Conservation (phyloP, 805 yeast genomes). For the Kodamaea hsintzibuensis region DNA sequence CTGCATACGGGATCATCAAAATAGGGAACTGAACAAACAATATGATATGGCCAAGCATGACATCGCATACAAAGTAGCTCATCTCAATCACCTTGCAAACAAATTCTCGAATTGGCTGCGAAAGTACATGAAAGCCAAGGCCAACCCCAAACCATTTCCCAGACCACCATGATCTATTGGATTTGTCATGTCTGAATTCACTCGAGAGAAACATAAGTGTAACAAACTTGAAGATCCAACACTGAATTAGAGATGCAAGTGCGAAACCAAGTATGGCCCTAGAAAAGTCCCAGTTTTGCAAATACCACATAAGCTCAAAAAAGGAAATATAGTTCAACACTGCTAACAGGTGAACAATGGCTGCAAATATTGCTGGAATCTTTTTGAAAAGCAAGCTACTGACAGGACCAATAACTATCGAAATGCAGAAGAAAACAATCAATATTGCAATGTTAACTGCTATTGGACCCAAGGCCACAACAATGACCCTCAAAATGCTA, state of each 20-base stretch:
- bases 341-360: conserved; percentile 53
- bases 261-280: conserved; percentile 63
- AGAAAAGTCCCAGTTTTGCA: conserved; percentile 67
- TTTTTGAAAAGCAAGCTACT: conserved; percentile 41
- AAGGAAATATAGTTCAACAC: conserved; percentile 53
- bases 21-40: conserved; percentile 61
- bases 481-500: conserved; percentile 42
- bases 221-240: conserved; percentile 52
- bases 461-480: conserved; percentile 52
- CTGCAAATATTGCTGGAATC: conserved; percentile 57
- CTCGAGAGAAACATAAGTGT: conserved; percentile 55
- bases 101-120: conserved; percentile 67
- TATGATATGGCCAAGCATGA: conserved; percentile 57
- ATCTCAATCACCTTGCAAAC: conserved; percentile 64
- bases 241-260: conserved; percentile 55
- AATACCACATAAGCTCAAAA: conserved; percentile 64
- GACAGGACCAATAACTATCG: conserved; percentile 53
- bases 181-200: conserved; percentile 59
- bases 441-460: conserved; percentile 42
- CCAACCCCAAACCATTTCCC: conserved; percentile 69
- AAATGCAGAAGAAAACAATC: conserved; percentile 41
- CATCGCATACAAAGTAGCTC: conserved; percentile 68
- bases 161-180: conserved; percentile 75
- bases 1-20: conserved; percentile 61
- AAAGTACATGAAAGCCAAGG: conserved; percentile 58